A percentile compares a stretch with the other conserved stretches of the same genome.
Evolutionary conservation across 2,329 filamentous ascomycete species (phyloP).

Genomic region (Apiospora malaysiana): DNA sequence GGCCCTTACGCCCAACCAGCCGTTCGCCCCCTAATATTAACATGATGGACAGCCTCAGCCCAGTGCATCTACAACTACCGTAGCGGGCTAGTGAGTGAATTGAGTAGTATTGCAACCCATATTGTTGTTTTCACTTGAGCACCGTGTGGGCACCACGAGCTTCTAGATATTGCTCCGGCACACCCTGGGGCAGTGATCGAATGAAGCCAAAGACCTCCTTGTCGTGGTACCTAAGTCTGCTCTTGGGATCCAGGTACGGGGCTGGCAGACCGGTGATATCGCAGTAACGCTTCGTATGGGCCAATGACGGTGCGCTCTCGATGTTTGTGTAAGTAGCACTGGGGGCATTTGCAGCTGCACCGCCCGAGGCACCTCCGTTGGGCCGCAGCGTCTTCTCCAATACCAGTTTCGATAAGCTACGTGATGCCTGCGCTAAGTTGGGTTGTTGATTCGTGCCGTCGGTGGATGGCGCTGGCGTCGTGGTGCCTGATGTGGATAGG

Average conservation of each 20-base stretch:
- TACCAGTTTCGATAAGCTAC: constrained; percentile 85
- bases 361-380: constrained; percentile 40
- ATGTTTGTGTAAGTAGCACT: constrained; percentile 94
- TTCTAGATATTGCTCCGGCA: constrained; percentile 87
- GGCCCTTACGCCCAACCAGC: background rate
- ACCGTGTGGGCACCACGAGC: constrained; percentile 91
- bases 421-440: constrained; percentile 88
- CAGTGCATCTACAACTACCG: background rate
- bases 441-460: constrained; percentile 48
- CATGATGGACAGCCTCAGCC: background rate
- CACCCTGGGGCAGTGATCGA: constrained; percentile 78
- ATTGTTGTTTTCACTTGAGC: constrained; percentile 69
- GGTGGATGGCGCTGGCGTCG: constrained; percentile 26
- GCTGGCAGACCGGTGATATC: constrained; percentile 94
- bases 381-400: constrained; percentile 77
- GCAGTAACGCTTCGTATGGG: constrained; percentile 88
- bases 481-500: constrained; percentile 27
- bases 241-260: constrained; percentile 94
- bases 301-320: constrained; percentile 88
- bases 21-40: background rate
- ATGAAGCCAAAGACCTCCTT: constrained; percentile 89
- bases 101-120: background rate
- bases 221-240: constrained; percentile 89
- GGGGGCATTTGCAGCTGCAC: constrained; percentile 60
- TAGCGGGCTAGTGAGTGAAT: background rate